A percentile compares a stretch with the other conserved stretches of the same genome.
Conservation (phyloP, 768 basidiomycete species). For the Boletus rubroflammeus region DNA sequence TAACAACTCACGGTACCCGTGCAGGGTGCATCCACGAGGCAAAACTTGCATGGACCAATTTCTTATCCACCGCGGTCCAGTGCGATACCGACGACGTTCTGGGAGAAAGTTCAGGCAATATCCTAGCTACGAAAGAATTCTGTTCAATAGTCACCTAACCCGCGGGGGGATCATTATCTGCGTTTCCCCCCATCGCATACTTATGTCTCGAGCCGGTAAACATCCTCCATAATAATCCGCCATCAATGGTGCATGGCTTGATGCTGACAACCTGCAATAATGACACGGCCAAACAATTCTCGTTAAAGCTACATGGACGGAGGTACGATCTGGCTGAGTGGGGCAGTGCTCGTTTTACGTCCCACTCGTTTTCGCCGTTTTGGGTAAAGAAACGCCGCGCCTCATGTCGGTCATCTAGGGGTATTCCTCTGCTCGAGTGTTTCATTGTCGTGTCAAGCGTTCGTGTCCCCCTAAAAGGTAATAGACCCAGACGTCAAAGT, state of each 20-base stretch:
- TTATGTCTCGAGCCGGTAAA: not conserved
- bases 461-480: not conserved
- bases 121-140: not conserved
- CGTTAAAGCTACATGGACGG: not conserved
- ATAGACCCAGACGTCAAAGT: not conserved
- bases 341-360: constrained; percentile 1
- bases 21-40: not conserved
- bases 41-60: not conserved
- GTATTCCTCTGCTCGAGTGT: not conserved
- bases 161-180: not conserved
- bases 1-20: not conserved
- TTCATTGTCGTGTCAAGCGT: not conserved
- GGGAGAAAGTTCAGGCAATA: not conserved
- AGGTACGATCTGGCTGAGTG: not conserved
- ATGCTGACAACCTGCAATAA: not conserved
- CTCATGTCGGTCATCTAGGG: not conserved
- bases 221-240: not conserved
- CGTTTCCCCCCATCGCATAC: not conserved
- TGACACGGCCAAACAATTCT: not conserved
- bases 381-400: not conserved
- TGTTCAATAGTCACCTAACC: not conserved
- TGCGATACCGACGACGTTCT: not conserved
- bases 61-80: not conserved
- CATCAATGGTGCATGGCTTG: not conserved
- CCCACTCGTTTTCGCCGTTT: not conserved